Evolutionary conservation across 768 basidiomycete genomes (phyloP).

Genomic region (Daedaleopsis nitida): DNA sequence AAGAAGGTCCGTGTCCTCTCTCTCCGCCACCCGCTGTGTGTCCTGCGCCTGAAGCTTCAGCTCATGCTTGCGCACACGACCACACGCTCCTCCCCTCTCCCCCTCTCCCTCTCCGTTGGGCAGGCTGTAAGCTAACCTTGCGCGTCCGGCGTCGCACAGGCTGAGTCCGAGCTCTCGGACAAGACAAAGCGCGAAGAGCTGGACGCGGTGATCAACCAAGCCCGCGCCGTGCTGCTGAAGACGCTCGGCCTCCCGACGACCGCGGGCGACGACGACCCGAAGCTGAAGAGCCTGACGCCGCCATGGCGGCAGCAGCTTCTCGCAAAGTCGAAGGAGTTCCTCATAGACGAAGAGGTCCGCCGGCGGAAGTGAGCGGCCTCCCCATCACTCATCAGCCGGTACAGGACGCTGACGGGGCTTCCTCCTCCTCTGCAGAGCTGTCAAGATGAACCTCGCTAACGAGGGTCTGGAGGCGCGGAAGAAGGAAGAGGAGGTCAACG

Average conservation of each 20-base stretch:
- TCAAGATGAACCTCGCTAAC: slow-evolving; percentile 90
- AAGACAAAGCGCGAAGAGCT: slow-evolving; percentile 78
- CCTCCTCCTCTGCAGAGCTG: slow-evolving; percentile 50
- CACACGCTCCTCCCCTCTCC: background rate
- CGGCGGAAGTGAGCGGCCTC: slow-evolving; percentile 66
- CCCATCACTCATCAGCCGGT: background rate
- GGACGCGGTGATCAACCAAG: slow-evolving; percentile 76
- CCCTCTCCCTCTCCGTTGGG: background rate
- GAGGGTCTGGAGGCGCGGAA: slow-evolving; percentile 91
- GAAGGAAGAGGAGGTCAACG: slow-evolving; percentile 81
- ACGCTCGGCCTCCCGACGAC: slow-evolving; percentile 60
- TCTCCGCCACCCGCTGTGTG: background rate
- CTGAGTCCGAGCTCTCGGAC: slow-evolving; percentile 82
- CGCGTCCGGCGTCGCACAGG: slow-evolving; percentile 45
- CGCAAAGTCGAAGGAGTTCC: slow-evolving; percentile 74
- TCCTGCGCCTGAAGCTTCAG: too few species aligned
- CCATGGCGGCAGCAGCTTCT: slow-evolving; percentile 69
- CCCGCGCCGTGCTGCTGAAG: slow-evolving; percentile 70
- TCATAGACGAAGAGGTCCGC: slow-evolving; percentile 90
- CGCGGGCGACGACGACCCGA: slow-evolving; percentile 59
- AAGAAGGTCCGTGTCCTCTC: slow-evolving; percentile 68
- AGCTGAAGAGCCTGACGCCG: slow-evolving; percentile 55
- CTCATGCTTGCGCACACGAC: background rate
- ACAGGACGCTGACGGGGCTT: too few species aligned
- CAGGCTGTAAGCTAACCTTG: slow-evolving; percentile 1